Evolutionary conservation across 495 filamentous ascomycete species (phyloP).

Genomic region (Usnea hakonensis): DNA sequence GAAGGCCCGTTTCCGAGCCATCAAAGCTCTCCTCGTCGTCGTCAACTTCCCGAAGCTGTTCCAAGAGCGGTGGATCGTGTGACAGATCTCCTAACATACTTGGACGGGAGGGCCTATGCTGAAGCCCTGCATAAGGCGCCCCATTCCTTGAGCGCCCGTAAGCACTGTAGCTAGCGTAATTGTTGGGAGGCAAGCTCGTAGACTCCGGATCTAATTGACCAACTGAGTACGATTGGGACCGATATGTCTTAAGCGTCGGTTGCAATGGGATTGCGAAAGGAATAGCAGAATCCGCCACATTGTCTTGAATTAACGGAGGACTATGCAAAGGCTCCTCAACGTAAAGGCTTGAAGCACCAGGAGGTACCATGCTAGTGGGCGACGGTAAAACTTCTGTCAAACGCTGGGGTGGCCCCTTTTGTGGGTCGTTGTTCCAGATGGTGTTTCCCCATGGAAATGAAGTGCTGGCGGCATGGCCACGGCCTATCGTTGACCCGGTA

Average conservation of each 20-base stretch:
- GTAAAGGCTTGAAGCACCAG: slow-evolving; percentile 35
- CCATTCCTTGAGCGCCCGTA: slow-evolving; percentile 42
- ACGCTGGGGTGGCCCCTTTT: slow-evolving; percentile 67
- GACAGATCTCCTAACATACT: slow-evolving; percentile 78
- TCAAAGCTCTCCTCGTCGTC: slow-evolving; percentile 69
- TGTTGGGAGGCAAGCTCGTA: slow-evolving; percentile 36
- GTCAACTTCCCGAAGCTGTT: slow-evolving; percentile 74
- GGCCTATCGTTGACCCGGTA: slow-evolving; percentile 47
- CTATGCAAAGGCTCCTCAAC: slow-evolving; percentile 46
- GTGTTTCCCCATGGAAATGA: slow-evolving; percentile 67
- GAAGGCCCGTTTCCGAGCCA: slow-evolving; percentile 53
- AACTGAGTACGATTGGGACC: slow-evolving; percentile 94
- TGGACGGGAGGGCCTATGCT: slow-evolving; percentile 76
- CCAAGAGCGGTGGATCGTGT: slow-evolving; percentile 60
- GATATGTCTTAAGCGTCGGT: slow-evolving; percentile 84
- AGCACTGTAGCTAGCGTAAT: slow-evolving; percentile 36
- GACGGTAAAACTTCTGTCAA: slow-evolving; percentile 70
- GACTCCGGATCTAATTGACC: slow-evolving; percentile 77
- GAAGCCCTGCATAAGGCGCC: slow-evolving; percentile 56
- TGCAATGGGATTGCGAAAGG: slow-evolving; percentile 87
- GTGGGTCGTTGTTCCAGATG: slow-evolving; percentile 67
- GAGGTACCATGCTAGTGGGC: slow-evolving; percentile 58
- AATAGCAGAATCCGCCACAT: slow-evolving; percentile 53
- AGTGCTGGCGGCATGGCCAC: slow-evolving; percentile 47
- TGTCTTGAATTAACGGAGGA: slow-evolving; percentile 44